Base-by-base conservation (phyloP, 2,329 filamentous ascomycete genomes). In the Colletotrichum kahawae region DNA sequence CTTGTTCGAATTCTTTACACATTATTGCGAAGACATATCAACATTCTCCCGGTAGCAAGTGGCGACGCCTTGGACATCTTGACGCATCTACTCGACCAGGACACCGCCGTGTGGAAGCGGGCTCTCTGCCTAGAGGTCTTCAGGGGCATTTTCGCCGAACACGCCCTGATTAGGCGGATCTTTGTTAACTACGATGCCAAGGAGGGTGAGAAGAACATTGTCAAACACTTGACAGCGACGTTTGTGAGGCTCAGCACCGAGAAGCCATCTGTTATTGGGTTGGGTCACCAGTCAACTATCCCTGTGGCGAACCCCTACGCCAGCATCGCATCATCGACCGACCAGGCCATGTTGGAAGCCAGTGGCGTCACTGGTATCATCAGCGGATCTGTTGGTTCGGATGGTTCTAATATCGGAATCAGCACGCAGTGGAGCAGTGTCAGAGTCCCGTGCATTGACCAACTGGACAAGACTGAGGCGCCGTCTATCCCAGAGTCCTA, bases 221-320 rank as follows among this genome's bases (percentile, higher is more conserved):
- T 99, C 27, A 93, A 94, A 79, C 94, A 95, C 72, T 88, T 98
- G 75, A 93, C 97, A 76, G 94, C 95, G 12, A 93, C 94, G 0
- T 96, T 99, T 81, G 97, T 98, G n/a, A 92, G 95, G 16, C 87
- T 98, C 10, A 96, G 96, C 70, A 95, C 95, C 0, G 97, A 99
- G 81, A 98, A 95, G 80, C 97, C 97, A 2, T 87, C 91, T 0
- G 88, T 98, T 31, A 98, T 99, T 76, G 97, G 97, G 0, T 90
- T 98, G 4, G 93, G 96, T 6, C 93, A 95, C 77, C 95, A 98
- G 79, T 98, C 97, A 2, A 96, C 95, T 1, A 91, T 96, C 38
- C 95, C 97, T 7, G 90, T 90, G 0, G 89, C 90, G 10, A 88
- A 88, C 56, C 89, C 90, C 6, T 88, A 89, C 59, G 88, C 88